Base-by-base conservation (phyloP, 2,329 filamentous ascomycete species). In the Cordyceps pruinosa region DNA sequence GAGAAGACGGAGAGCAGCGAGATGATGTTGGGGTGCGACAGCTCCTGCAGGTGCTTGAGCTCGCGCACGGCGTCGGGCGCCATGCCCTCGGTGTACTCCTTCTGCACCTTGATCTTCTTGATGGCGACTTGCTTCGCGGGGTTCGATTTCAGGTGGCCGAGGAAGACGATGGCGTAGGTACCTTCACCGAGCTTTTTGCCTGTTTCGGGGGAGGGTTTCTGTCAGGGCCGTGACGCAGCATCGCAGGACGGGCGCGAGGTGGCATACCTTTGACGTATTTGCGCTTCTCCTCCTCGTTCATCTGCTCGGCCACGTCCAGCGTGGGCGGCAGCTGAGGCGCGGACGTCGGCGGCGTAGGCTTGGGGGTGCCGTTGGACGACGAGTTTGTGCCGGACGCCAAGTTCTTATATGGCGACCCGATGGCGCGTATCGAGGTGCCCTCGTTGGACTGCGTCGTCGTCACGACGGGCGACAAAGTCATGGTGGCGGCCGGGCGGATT, bases 21-120 rank as follows among this genome's bases (percentile, higher is more conserved):
- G 73, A 99, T 96, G 73, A 99, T 94, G 74, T 97, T 97, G 6
- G 92, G 90, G 72, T 99, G 94, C 21, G 85, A 86, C 28, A 99
- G 84, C 75, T 99, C 94, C 70, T 96, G 92, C 2, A 99, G 83
- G 70, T 92, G 92, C 71, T 95, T 95, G 69, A 97, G 88, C 77
- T 99, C 94, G 66, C 94, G 91, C 62, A 99, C 87, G 37, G 92
- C 91, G 72, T 99, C 94, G 72, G 94, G 91, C 7, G 90, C 88
- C 72, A 99, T 88, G 62, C 94, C 94, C 71, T 97, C 91, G 59
- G 84, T 87, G 75, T 90, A 95, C 68, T 93, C 89, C 60, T 88
- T 86, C 65, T 90, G 88, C 58, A 91, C 78, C 70, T 94, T 94
- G 77, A 94, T 94, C 75, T 93, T 94, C 72, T 95, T 95, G 77